Evolutionary conservation across 148 eudicot genomes (phyloP).

Genomic region (Arbutus unedo): DNA sequence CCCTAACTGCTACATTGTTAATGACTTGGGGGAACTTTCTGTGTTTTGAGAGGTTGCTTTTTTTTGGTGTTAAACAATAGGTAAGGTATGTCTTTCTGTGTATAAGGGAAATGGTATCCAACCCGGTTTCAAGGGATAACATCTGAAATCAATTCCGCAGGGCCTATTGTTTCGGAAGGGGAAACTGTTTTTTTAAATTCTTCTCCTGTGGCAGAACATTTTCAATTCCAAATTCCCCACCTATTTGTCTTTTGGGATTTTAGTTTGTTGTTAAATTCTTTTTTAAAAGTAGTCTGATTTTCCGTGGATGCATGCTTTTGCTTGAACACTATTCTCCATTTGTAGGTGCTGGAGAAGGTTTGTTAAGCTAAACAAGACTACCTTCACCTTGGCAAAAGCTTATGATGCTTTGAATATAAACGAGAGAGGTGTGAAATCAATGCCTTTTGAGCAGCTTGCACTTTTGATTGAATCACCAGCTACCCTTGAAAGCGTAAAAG

Average conservation of each 20-base stretch:
- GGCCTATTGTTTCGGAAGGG: neutral
- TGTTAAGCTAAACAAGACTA: conserved; percentile 51
- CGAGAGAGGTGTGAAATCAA: conserved; percentile 46
- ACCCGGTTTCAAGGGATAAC: neutral
- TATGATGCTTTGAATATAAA: conserved; percentile 56
- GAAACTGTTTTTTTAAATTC: too few species aligned
- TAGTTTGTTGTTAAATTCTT: neutral
- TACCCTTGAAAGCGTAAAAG: conserved; percentile 51
- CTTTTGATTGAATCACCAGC: conserved; percentile 55
- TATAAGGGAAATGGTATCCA: neutral
- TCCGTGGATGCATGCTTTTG: neutral
- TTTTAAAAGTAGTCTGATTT: neutral
- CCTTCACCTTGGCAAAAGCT: conserved; percentile 53
- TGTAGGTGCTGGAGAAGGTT: conserved; percentile 82
- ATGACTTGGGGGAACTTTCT: neutral
- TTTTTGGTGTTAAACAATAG: neutral
- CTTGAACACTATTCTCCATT: neutral
- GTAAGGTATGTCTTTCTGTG: neutral
- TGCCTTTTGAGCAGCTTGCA: conserved; percentile 96
- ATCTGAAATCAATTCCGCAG: neutral
- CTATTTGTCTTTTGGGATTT: neutral
- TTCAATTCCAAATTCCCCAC: neutral
- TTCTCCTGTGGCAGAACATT: too few species aligned
- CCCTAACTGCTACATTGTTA: neutral
- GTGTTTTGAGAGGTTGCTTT: neutral